Percentiles rank a stretch among this genome's conserved stretches.
Conservation (phyloP, 768 basidiomycete genomes). For the Botryobasidium botryosum region DNA sequence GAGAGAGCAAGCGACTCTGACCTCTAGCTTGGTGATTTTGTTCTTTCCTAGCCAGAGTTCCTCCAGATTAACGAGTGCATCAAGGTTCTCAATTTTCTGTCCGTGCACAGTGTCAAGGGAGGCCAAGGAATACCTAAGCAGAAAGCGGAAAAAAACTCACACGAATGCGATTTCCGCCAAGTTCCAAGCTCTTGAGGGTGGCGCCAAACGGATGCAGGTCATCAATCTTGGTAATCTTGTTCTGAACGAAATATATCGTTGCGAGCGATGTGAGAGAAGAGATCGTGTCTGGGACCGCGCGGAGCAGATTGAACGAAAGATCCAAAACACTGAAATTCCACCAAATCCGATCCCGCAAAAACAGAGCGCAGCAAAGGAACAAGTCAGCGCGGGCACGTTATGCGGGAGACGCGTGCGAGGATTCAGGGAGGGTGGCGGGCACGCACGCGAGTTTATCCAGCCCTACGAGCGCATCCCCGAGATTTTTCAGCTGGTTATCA, state of each 20-base stretch:
- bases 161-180: conserved; percentile 85
- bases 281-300: conserved; percentile 47
- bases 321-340: conserved; percentile 48
- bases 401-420: no score
- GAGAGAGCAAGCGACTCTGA: conserved; percentile 17
- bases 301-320: conserved; percentile 86
- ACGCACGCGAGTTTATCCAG: conserved; percentile 20
- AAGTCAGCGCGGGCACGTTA: conserved; percentile 38
- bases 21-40: conserved; percentile 80
- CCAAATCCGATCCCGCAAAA: neutral
- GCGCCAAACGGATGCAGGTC: conserved; percentile 37
- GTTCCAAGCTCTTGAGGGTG: conserved; percentile 65
- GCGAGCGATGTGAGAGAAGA: conserved; percentile 40
- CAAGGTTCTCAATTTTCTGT: conserved; percentile 78
- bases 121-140: conserved; percentile 4
- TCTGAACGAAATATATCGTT: conserved; percentile 90
- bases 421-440: neutral
- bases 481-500: conserved; percentile 77
- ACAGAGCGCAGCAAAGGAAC: conserved; percentile 10
- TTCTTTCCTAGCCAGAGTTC: conserved; percentile 98
- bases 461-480: conserved; percentile 42
- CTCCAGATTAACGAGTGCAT: conserved; percentile 62
- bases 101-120: neutral
- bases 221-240: conserved; percentile 71
- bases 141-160: conserved; percentile 28